A percentile compares a stretch with the other conserved stretches of the same genome.
These are phyloP conservation scores for Aspergillus pseudotamarii DNA, from an alignment of 2,329 filamentous ascomycete species.

Conservation along the genomic window DNA sequence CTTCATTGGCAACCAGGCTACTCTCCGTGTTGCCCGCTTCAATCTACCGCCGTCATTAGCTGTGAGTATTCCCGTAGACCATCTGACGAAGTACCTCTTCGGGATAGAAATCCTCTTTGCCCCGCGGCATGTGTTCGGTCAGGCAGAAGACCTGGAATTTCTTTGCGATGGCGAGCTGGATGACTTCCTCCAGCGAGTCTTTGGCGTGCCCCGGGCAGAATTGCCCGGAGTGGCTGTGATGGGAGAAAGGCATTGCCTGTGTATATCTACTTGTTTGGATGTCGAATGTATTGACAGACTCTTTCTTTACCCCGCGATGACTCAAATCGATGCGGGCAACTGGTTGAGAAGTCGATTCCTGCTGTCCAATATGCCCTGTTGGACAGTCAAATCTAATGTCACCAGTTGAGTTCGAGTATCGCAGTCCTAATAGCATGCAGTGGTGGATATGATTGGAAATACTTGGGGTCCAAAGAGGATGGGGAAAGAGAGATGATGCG, in stretches of 20 bases:
- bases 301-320: constrained; percentile 1
- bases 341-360: neutral
- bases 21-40: constrained; percentile 37
- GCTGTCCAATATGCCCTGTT: neutral
- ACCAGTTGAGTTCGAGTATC: too few species aligned
- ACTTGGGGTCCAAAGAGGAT: neutral
- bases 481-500: neutral
- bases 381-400: neutral
- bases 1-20: constrained; percentile 50
- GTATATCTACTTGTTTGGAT: neutral
- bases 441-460: neutral
- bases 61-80: neutral
- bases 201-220: constrained; percentile 92
- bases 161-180: constrained; percentile 74
- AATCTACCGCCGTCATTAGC: constrained; percentile 22
- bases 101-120: constrained; percentile 80
- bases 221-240: constrained; percentile 97
- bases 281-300: neutral
- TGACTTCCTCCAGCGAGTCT: constrained; percentile 79
- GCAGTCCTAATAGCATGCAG: neutral
- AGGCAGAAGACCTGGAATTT: constrained; percentile 83
- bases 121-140: constrained; percentile 93
- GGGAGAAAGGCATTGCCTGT: constrained; percentile 82
- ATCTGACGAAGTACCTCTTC: constrained; percentile 66
- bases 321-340: neutral